phyloP scores from a whole-genome alignment of 2,329 filamentous ascomycete genomes.

The Penicillium hesseltinei region DNA sequence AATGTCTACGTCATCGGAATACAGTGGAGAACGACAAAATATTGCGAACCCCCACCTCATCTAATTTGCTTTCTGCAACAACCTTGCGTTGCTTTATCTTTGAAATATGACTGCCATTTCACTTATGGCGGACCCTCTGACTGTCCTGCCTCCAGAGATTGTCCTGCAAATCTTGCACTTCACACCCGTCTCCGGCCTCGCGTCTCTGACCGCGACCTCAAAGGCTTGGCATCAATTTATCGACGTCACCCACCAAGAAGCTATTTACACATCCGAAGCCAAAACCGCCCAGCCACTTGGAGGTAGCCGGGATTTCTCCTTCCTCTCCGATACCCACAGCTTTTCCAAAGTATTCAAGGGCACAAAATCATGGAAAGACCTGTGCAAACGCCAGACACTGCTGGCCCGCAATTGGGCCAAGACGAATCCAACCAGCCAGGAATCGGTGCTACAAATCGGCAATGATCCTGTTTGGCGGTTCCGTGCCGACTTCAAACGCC shows the following conservation, averaged over 20 bases:
- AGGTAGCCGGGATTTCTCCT: conserved; percentile 32
- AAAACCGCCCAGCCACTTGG: conserved; percentile 32
- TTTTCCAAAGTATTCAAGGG: conserved; percentile 38
- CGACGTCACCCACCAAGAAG: conserved; percentile 43
- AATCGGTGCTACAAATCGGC: conserved; percentile 43
- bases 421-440: conserved; percentile 34
- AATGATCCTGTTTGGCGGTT: conserved; percentile 48
- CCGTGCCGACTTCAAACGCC: conserved; percentile 47
- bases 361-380: conserved; percentile 44
- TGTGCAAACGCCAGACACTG: conserved; percentile 44
- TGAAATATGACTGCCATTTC: conserved; percentile 19
- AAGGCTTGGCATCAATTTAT: conserved; percentile 45
- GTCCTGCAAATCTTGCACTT: conserved; percentile 44
- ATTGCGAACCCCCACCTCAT: neutral
- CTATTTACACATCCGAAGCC: conserved; percentile 38
- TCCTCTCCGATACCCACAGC: conserved; percentile 24
- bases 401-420: conserved; percentile 42
- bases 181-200: conserved; percentile 34
- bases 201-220: conserved; percentile 35
- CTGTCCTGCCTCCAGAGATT: conserved; percentile 40
- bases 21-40: conserved; percentile 12
- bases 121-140: conserved; percentile 27
- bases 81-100: neutral
- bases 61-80: conserved; percentile 5
- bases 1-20: conserved; percentile 3